Evolutionary conservation across 495 filamentous ascomycete species (phyloP).

Genomic region (Aspergillus affinis): DNA sequence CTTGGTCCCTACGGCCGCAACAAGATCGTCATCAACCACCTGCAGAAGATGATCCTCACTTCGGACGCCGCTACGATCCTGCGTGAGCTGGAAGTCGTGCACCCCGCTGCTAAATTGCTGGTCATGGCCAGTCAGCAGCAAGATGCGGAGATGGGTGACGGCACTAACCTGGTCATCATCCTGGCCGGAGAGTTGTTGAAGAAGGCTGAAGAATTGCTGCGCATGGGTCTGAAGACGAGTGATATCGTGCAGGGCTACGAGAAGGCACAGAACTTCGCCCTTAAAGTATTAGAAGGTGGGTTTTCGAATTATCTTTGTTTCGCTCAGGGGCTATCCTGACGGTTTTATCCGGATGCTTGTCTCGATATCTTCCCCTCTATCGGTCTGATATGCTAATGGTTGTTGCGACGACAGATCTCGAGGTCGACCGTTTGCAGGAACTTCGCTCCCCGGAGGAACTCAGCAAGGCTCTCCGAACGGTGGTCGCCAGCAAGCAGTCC

Average conservation of each 20-base stretch:
- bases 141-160: conserved; percentile 98
- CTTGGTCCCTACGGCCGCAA: conserved; percentile 97
- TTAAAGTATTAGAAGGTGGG: conserved; percentile 77
- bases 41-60: conserved; percentile 99
- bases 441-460: conserved; percentile 76
- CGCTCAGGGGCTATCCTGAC: conserved; percentile 11
- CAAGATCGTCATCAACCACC: conserved; percentile 99
- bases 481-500: conserved; percentile 94
- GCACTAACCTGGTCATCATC: conserved; percentile 95
- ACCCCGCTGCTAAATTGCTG: conserved; percentile 96
- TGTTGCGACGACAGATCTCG: conserved; percentile 58
- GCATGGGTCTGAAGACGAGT: conserved; percentile 94
- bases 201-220: conserved; percentile 93
- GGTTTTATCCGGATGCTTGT: background rate
- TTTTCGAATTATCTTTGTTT: conserved; percentile 9
- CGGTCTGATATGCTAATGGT: background rate
- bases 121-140: conserved; percentile 99
- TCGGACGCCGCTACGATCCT: conserved; percentile 97
- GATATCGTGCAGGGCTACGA: conserved; percentile 97
- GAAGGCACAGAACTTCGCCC: conserved; percentile 83
- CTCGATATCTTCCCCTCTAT: conserved; percentile 15
- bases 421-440: conserved; percentile 86
- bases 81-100: conserved; percentile 95
- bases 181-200: conserved; percentile 93
- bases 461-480: conserved; percentile 92